Evolutionary conservation across 352 stramenopile genomes (phyloP).

Genomic region (Pythium coloratum): DNA sequence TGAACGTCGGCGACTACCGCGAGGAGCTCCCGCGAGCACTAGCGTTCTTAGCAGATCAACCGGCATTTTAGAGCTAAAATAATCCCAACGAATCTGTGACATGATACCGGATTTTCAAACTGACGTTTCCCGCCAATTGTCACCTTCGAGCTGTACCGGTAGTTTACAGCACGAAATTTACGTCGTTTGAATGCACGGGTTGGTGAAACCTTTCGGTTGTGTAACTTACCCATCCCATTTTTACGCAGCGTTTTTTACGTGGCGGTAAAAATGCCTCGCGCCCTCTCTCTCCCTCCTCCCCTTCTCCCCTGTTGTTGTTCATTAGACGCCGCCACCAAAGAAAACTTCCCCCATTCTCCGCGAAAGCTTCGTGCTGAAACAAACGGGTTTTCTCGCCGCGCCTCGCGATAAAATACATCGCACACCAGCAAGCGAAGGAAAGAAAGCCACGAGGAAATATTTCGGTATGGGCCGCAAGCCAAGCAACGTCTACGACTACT

Average conservation of each 20-base stretch:
- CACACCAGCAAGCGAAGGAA: conserved; percentile 15
- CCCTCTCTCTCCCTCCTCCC: not conserved
- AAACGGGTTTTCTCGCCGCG: conserved; percentile 3
- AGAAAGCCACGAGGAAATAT: conserved; percentile 38
- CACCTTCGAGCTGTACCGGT: not conserved
- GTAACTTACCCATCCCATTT: conserved; percentile 31
- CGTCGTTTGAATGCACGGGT: not conserved
- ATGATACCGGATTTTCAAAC: conserved; percentile 19
- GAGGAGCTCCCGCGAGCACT: conserved; percentile 36
- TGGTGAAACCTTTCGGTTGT: conserved; percentile 15
- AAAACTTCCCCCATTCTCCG: conserved; percentile 12
- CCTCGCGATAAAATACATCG: conserved; percentile 30
- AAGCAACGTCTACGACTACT: conserved; percentile 89
- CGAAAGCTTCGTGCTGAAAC: conserved; percentile 22
- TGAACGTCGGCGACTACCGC: conserved; percentile 38
- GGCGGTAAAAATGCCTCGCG: conserved; percentile 24
- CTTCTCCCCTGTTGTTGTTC: not conserved
- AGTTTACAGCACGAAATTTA: conserved; percentile 32
- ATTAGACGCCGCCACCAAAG: not conserved
- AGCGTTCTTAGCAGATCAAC: conserved; percentile 34
- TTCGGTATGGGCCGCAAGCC: conserved; percentile 74
- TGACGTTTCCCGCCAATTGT: conserved; percentile 28
- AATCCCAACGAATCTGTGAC: not conserved
- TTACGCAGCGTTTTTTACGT: conserved; percentile 25
- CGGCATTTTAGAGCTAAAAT: not conserved